Conservation (phyloP, 2,329 filamentous ascomycete genomes). For the Furcasterigmium furcatum region DNA sequence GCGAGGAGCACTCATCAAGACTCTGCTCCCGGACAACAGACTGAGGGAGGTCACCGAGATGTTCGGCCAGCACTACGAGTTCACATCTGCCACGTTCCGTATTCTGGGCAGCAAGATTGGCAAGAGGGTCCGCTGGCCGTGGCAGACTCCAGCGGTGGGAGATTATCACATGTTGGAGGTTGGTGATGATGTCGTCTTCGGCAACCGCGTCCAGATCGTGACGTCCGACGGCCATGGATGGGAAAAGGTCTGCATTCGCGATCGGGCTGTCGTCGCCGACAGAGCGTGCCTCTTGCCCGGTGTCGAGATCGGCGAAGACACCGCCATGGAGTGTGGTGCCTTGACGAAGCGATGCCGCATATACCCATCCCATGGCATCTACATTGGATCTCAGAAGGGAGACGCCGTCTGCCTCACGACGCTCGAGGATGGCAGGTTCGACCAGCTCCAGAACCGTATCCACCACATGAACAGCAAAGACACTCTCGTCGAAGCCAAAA, state of each 20-base stretch:
- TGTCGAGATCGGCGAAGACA: conserved; percentile 41
- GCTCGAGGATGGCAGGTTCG: conserved; percentile 4
- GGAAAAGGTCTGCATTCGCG: conserved; percentile 40
- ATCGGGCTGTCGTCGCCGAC: conserved; percentile 54
- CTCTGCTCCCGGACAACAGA: conserved; percentile 36
- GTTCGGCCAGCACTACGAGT: conserved; percentile 53
- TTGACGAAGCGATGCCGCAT: conserved; percentile 39
- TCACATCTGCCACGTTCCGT: conserved; percentile 47
- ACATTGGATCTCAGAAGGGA: conserved; percentile 48
- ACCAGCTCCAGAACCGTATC: conserved; percentile 8
- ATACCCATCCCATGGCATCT: conserved; percentile 43
- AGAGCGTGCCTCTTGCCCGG: conserved; percentile 50
- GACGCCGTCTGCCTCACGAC: conserved; percentile 41
- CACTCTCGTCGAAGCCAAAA: conserved; percentile 13
- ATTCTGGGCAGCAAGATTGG: conserved; percentile 50
- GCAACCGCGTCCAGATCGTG: conserved; percentile 49
- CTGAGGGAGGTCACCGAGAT: conserved; percentile 46
- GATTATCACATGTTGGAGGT: conserved; percentile 54
- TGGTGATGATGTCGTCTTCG: conserved; percentile 58
- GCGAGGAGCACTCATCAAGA: conserved; percentile 38
- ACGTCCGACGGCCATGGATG: conserved; percentile 49
- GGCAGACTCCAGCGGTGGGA: conserved; percentile 47
- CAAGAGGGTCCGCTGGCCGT: conserved; percentile 54
- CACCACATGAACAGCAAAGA: conserved; percentile 7
- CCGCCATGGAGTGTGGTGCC: conserved; percentile 52